Evolutionary conservation across 2,329 filamentous ascomycete genomes (phyloP).

Genomic region (Leptographium wingfieldii): DNA sequence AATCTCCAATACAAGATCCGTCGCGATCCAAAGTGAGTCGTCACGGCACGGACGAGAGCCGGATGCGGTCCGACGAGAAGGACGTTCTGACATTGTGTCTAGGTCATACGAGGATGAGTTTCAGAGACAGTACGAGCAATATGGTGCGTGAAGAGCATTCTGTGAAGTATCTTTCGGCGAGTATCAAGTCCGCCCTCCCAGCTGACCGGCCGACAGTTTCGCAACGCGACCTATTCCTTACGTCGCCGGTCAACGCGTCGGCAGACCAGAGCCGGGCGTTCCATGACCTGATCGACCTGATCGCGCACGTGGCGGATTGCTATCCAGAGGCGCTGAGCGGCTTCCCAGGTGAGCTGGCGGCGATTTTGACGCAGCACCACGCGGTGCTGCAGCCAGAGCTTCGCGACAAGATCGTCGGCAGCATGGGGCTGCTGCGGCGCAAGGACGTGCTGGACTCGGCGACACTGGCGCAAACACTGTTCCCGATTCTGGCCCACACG

Average conservation of each 20-base stretch:
- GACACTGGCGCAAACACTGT: slow-evolving; percentile 67
- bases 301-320: slow-evolving; percentile 87
- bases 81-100: neutral
- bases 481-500: slow-evolving; percentile 78
- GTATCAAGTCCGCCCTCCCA: no score
- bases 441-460: slow-evolving; percentile 88
- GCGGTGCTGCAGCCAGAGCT: slow-evolving; percentile 69
- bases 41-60: no score
- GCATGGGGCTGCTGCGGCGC: slow-evolving; percentile 71
- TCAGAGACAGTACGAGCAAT: slow-evolving; percentile 75
- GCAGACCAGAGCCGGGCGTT: slow-evolving; percentile 72
- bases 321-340: slow-evolving; percentile 68
- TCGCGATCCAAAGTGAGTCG: slow-evolving; percentile 52
- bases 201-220: slow-evolving; percentile 25
- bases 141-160: slow-evolving; percentile 35
- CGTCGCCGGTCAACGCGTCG: slow-evolving; percentile 65
- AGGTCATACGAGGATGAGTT: slow-evolving; percentile 71
- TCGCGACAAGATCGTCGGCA: slow-evolving; percentile 87
- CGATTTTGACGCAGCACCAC: slow-evolving; percentile 73
- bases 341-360: slow-evolving; percentile 71
- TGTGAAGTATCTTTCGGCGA: neutral
- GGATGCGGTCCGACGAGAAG: neutral
- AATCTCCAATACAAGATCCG: slow-evolving; percentile 84
- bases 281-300: slow-evolving; percentile 82
- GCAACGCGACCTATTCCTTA: slow-evolving; percentile 81